Base-by-base conservation (phyloP, 208 protist genomes). In the Trypanosoma lewisi region DNA sequence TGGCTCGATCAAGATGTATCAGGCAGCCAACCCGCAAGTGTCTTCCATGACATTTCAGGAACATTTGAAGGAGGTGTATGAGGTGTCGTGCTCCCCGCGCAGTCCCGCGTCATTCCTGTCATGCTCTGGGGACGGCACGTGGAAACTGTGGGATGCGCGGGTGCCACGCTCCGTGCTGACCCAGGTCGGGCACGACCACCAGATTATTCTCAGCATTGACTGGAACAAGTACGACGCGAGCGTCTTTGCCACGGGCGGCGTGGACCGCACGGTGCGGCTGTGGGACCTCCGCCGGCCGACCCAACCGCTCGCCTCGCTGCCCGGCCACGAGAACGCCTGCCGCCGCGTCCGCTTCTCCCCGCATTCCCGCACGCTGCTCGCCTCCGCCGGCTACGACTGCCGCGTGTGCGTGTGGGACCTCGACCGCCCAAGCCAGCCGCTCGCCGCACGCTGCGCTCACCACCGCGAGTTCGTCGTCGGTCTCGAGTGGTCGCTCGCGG, bases 61-160 rank as follows among this genome's bases (percentile, higher is more conserved):
- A 73, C 91, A 96, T 76, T 74, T 84, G 65, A 96, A 96, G 75
- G 87, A 96, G 78, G 88, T 96, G 14, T 95, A 96, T 74, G 87
- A 94, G 77, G 78, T 93, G 0, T 68, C 86, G 55, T 80, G 75
- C 17, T 86, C 81, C 30, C 53, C 80, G 21, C 80, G 78, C 70
- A 90, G 83, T 54, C 84, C 87, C 39, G 73, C 83, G 2, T 89
- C 85, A 4, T 89, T 96, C 59, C 63, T 94, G 17, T 95, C 88
- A 17, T 93, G 85, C 85, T 91, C 84, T 11, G 91, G 91, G 9
- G 91, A 96, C 52, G 88, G 87, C 53, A 85, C 78, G 45, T 96
- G 87, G 86, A 96, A 94, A 83, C 73, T 96, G 72, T 96, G 91
- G 91, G 91, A 96, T 66, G 67, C 73, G 9, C 87, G 91, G 48